Percentiles rank a stretch among this genome's conserved stretches.
phyloP scores from a whole-genome alignment of 2,329 filamentous ascomycete species.

The Coleophoma crateriformis region DNA sequence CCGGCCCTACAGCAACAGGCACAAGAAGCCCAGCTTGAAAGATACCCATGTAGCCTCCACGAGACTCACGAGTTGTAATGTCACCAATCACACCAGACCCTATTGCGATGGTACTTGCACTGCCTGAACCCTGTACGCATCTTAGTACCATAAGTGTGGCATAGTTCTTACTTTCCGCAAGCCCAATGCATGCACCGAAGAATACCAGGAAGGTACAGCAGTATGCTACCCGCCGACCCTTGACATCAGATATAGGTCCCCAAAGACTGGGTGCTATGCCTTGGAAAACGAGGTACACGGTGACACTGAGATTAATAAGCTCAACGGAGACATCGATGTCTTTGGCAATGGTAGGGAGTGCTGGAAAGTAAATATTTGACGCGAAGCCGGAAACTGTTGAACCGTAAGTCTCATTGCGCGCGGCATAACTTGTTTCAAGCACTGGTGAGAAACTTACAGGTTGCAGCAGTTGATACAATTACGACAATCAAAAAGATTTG shows the following conservation, averaged over 20 bases:
- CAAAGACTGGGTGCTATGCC: conserved; percentile 48
- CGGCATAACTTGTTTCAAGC: no score
- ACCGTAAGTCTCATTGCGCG: no score
- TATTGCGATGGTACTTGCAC: conserved; percentile 52
- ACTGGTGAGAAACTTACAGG: no score
- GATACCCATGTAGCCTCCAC: conserved; percentile 28
- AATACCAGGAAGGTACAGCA: conserved; percentile 40
- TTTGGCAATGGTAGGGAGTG: conserved; percentile 15
- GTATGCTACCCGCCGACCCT: conserved; percentile 48
- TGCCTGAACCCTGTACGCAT: conserved; percentile 51
- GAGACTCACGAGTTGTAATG: conserved; percentile 53
- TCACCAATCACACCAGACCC: conserved; percentile 57
- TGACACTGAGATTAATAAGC: conserved; percentile 22
- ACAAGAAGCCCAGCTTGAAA: conserved; percentile 26
- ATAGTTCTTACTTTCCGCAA: conserved; percentile 36
- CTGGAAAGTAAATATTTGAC: conserved; percentile 22
- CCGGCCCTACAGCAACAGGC: conserved; percentile 32
- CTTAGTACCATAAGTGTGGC: conserved; percentile 42
- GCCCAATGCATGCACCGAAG: conserved; percentile 36
- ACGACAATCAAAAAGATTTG: no score
- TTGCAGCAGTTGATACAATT: no score
- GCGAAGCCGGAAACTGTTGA: conserved; percentile 17
- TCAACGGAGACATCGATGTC: conserved; percentile 16
- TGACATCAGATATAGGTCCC: conserved; percentile 33
- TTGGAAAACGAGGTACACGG: conserved; percentile 41